Conservation (phyloP, 1,284 basidiomycete species). For the Athelia sp. region DNA sequence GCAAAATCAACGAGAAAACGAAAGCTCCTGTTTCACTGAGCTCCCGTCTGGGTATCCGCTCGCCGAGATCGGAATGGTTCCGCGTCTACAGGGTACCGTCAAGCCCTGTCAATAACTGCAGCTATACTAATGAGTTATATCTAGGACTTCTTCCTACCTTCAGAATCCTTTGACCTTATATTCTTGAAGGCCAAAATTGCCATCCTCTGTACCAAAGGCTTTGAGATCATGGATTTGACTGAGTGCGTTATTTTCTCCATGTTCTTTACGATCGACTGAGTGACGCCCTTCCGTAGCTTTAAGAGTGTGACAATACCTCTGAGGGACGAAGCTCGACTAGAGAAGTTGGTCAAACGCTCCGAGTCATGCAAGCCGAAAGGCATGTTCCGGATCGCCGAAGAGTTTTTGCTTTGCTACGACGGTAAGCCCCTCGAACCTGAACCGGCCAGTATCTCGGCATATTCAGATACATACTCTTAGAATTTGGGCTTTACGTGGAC, state of each 20-base stretch:
- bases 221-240: slow-evolving; percentile 93
- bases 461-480: slow-evolving; percentile 34
- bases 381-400: slow-evolving; percentile 88
- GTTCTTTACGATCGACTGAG: neutral
- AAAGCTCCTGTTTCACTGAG: slow-evolving; percentile 65
- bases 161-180: slow-evolving; percentile 83
- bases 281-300: slow-evolving; percentile 42
- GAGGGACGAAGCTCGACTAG: slow-evolving; percentile 69
- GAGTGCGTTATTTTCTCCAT: slow-evolving; percentile 51
- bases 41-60: slow-evolving; percentile 69
- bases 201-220: slow-evolving; percentile 89
- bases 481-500: slow-evolving; percentile 89
- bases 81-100: slow-evolving; percentile 66
- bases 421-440: slow-evolving; percentile 47
- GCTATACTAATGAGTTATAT: neutral
- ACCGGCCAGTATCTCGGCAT: neutral
- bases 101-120: no score
- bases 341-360: slow-evolving; percentile 74
- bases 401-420: slow-evolving; percentile 92
- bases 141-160: slow-evolving; percentile 87
- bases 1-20: slow-evolving; percentile 74
- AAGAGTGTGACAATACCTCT: slow-evolving; percentile 86
- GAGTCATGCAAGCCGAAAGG: slow-evolving; percentile 83
- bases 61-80: slow-evolving; percentile 88
- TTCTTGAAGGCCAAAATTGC: slow-evolving; percentile 91